Evolutionary conservation across 345 rosid genomes (phyloP).

Genomic region (Camelina neglecta): DNA sequence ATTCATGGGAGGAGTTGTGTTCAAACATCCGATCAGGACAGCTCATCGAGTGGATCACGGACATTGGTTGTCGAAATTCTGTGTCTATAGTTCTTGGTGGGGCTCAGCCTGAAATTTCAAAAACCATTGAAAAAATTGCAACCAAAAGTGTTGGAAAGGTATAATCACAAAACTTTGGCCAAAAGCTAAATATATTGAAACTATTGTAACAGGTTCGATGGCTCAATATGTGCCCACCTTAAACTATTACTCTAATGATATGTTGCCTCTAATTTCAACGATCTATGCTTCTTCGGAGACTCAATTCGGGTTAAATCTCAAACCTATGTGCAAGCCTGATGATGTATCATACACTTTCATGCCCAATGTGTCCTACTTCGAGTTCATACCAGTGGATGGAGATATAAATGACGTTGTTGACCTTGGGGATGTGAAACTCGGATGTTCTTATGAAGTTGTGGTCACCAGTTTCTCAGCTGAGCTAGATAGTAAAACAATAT

Average conservation of each 20-base stretch:
- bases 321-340: conserved; percentile 64
- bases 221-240: conserved; percentile 77
- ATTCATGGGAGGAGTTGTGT: conserved; percentile 68
- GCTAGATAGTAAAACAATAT: not conserved
- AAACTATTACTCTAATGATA: conserved; percentile 66
- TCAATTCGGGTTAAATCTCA: conserved; percentile 67
- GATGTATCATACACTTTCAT: conserved; percentile 82
- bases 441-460: conserved; percentile 67
- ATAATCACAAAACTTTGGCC: conserved; percentile 79
- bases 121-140: conserved; percentile 52
- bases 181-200: conserved; percentile 72
- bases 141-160: conserved; percentile 67
- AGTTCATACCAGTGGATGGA: conserved; percentile 64
- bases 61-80: conserved; percentile 51
- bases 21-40: conserved; percentile 61
- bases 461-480: conserved; percentile 78
- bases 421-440: conserved; percentile 65
- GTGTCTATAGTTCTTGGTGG: conserved; percentile 47
- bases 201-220: conserved; percentile 83
- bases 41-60: conserved; percentile 72
- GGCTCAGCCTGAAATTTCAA: conserved; percentile 52
- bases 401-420: conserved; percentile 51
- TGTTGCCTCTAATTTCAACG: conserved; percentile 66
- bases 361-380: conserved; percentile 79
- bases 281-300: conserved; percentile 88